Conservation (phyloP, 2,329 filamentous ascomycete genomes). For the Peltaster fructicola region DNA sequence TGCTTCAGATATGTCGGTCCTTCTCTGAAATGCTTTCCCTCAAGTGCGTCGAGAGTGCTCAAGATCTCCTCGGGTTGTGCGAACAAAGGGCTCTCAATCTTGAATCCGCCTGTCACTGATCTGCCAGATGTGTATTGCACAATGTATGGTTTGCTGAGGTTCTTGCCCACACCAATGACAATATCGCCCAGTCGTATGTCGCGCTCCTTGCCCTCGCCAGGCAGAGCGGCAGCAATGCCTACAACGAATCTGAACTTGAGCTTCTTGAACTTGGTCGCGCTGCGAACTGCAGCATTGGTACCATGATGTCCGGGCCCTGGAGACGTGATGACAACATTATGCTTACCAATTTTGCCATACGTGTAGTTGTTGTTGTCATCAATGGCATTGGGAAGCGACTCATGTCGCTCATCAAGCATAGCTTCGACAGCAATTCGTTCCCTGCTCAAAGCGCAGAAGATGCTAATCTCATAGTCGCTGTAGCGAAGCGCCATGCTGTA, state of each 20-base stretch:
- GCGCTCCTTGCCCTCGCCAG: constrained; percentile 1
- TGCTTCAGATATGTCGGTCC: too few species aligned
- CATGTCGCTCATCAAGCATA: constrained; percentile 4
- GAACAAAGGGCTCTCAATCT: too few species aligned
- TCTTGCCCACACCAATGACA: too few species aligned
- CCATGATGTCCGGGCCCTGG: constrained; percentile 6
- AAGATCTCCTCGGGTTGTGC: too few species aligned
- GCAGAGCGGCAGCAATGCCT: constrained; percentile 10
- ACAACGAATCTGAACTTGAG: constrained; percentile 9
- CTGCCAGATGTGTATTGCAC: too few species aligned
- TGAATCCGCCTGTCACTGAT: too few species aligned
- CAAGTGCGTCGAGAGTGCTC: too few species aligned
- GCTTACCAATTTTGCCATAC: constrained; percentile 5
- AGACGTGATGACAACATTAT: constrained; percentile 7
- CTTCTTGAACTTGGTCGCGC: constrained; percentile 7
- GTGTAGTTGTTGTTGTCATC: constrained; percentile 11
- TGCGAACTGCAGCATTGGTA: constrained; percentile 4
- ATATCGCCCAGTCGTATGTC: constrained; percentile 19
- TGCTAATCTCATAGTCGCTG: too few species aligned
- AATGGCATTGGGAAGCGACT: constrained; percentile 4
- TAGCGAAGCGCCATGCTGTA: too few species aligned
- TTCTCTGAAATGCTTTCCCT: too few species aligned
- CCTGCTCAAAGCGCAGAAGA: constrained; percentile 8
- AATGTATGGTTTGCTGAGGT: too few species aligned
- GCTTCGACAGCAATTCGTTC: constrained; percentile 7